phyloP scores from a whole-genome alignment of 2,329 filamentous ascomycete species.

The Aureobasidium sp. region DNA sequence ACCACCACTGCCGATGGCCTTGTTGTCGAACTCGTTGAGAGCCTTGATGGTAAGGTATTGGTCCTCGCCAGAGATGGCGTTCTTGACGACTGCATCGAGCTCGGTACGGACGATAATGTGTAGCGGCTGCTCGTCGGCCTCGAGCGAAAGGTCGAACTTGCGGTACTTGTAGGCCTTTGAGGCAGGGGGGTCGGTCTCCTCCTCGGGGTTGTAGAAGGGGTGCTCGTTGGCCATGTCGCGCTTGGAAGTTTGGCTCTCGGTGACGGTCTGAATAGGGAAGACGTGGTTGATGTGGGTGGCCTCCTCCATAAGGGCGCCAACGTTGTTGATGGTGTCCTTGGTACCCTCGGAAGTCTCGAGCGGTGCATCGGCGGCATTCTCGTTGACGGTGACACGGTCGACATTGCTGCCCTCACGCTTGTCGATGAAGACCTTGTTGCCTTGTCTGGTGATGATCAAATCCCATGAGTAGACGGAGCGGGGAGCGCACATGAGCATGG shows the following conservation, averaged over 20 bases:
- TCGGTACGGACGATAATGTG: slow-evolving; percentile 92
- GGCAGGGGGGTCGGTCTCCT: slow-evolving; percentile 88
- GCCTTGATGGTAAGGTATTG: slow-evolving; percentile 90
- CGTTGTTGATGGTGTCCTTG: slow-evolving; percentile 93
- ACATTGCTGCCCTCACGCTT: slow-evolving; percentile 93
- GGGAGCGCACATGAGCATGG: slow-evolving; percentile 98
- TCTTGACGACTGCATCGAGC: slow-evolving; percentile 92
- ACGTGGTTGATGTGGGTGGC: slow-evolving; percentile 99
- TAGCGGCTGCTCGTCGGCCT: slow-evolving; percentile 83
- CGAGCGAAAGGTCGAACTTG: slow-evolving; percentile 88
- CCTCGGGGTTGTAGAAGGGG: slow-evolving; percentile 92
- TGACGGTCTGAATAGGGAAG: slow-evolving; percentile 91
- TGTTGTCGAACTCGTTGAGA: slow-evolving; percentile 98
- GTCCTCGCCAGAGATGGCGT: slow-evolving; percentile 83
- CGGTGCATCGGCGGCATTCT: slow-evolving; percentile 93
- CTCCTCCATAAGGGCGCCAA: slow-evolving; percentile 86
- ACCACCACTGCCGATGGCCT: slow-evolving; percentile 89
- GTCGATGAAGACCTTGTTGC: slow-evolving; percentile 96
- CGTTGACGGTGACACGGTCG: slow-evolving; percentile 97
- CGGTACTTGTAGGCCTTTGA: slow-evolving; percentile 99
- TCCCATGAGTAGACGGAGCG: slow-evolving; percentile 98
- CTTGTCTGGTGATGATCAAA: slow-evolving; percentile 85
- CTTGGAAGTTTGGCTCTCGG: slow-evolving; percentile 71
- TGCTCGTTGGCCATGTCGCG: slow-evolving; percentile 81
- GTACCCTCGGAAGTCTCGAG: slow-evolving; percentile 85